Evolutionary conservation across 225 moss, liverwort and hornwort species (phyloP), one percentile per base, ranked within the genome.

Genomic region (Polytrichum commune): DNA sequence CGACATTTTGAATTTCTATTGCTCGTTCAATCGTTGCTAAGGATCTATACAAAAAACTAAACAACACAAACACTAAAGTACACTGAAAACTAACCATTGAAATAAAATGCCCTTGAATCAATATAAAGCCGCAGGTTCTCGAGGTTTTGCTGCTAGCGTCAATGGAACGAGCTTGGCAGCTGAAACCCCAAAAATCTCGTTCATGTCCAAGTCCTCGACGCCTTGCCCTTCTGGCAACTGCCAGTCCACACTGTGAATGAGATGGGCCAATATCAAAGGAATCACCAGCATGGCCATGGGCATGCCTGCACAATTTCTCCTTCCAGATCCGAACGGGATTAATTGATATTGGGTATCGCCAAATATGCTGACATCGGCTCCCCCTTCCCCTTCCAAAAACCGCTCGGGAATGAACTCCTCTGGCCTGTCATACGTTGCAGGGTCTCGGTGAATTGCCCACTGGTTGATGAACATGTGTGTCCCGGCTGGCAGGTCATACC

Each of bases 401-500:
- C 93, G 76, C 69, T 89, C 87, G 3, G 93, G 93, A 29, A 73
- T 75, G 75, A 85, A 91, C 30, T 77, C 76, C 56, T 76, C 67
- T 4, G 93, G 91, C 29, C 81, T 73, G 8, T 85, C 83, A 71
- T 89, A 93, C 0, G 80, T 63, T 16, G 76, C 78, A 18, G 89
- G 80, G 73, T 93, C 91, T 67, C 82, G 76, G 67, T 83, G 83
- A 29, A 93, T 80, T 38, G 91, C 75, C 73, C 86, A 86, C 29
- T 79, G 73, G 73, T 86, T 88, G 68, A 95, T 78, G 23, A 95
- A 81, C 66, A 95, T 24, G 26, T 85, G 89, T 18, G 89, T 87
- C 18, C 87, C 85, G 8, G 67, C 75, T 7, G 90, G 92, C 55
- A 95, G 68, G 29, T 77, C 73, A 65, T 89, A 89, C 4, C 87